A percentile compares a stretch with the other conserved stretches of the same genome.
phyloP scores from a whole-genome alignment of 108 stramenopile species.

The Nitzschia sp. region DNA sequence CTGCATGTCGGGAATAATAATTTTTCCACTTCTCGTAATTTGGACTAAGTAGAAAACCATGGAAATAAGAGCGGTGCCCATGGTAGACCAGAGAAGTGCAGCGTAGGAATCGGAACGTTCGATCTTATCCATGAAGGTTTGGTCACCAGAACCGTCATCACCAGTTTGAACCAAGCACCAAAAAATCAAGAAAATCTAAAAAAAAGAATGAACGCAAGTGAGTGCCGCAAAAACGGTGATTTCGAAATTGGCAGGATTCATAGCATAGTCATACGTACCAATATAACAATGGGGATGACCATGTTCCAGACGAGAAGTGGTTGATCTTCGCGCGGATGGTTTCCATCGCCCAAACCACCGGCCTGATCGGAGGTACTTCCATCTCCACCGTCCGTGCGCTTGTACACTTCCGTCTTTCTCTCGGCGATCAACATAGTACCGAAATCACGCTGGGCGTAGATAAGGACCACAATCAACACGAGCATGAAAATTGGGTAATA shows the following conservation, averaged over 20 bases:
- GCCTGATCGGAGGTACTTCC: constrained; percentile 30
- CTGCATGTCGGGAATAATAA: constrained; percentile 11
- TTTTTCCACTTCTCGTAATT: constrained; percentile 41
- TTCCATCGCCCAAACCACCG: constrained; percentile 18
- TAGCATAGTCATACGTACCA: neutral
- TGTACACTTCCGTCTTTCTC: constrained; percentile 52
- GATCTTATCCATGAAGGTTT: constrained; percentile 55
- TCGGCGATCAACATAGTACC: constrained; percentile 77
- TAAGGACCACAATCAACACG: constrained; percentile 18
- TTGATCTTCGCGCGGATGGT: constrained; percentile 45
- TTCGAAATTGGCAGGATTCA: neutral
- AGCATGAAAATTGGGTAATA: constrained; percentile 35
- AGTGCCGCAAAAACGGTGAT: neutral
- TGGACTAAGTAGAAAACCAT: constrained; percentile 52
- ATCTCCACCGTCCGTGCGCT: constrained; percentile 63
- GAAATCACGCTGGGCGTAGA: constrained; percentile 48
- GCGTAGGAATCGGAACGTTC: constrained; percentile 49
- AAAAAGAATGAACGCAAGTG: neutral
- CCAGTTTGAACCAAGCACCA: constrained; percentile 57
- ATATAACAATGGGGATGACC: constrained; percentile 25
- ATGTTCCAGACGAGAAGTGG: constrained; percentile 57
- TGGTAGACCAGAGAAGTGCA: constrained; percentile 64
- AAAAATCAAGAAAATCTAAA: constrained; percentile 58
- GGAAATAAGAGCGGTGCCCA: constrained; percentile 44
- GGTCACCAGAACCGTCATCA: constrained; percentile 31